phyloP scores from a whole-genome alignment of 345 rosid species.

The Heritiera fomes region DNA sequence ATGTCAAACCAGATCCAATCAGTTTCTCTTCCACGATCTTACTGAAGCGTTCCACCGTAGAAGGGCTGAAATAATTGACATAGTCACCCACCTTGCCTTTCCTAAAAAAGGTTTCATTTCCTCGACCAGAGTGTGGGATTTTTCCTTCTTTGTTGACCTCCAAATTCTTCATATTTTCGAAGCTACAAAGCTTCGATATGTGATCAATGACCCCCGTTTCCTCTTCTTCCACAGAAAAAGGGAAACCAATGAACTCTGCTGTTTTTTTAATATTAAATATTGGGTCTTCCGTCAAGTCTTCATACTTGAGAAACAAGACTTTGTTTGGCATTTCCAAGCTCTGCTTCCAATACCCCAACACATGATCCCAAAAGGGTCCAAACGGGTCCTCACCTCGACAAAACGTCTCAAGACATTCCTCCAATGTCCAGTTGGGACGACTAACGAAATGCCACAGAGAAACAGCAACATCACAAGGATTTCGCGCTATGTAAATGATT shows the following conservation, averaged over 20 bases:
- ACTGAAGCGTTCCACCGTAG: slow-evolving; percentile 32
- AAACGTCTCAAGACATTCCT: too few relatives aligned
- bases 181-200: slow-evolving; percentile 46
- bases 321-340: slow-evolving; percentile 20
- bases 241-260: slow-evolving; percentile 39
- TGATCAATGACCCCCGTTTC: slow-evolving; percentile 27
- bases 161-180: slow-evolving; percentile 37
- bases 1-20: too few relatives aligned
- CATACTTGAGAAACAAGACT: slow-evolving; percentile 42
- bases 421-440: too few relatives aligned
- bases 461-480: too few relatives aligned
- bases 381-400: too few relatives aligned
- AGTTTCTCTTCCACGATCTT: too few relatives aligned
- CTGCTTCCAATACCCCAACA: too few relatives aligned
- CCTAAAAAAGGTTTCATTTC: slow-evolving; percentile 31
- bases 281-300: slow-evolving; percentile 43
- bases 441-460: too few relatives aligned
- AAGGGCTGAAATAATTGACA: slow-evolving; percentile 39
- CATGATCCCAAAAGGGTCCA: too few relatives aligned
- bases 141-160: slow-evolving; percentile 37
- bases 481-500: too few relatives aligned
- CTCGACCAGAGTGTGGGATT: too few relatives aligned
- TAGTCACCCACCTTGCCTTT: slow-evolving; percentile 47
- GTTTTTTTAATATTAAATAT: slow-evolving; percentile 28
- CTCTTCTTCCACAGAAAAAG: slow-evolving; percentile 48